A percentile compares a stretch with the other conserved stretches of the same genome.
phyloP scores from a whole-genome alignment of 108 stramenopile genomes.

The Nannochloropsis gaditana region DNA sequence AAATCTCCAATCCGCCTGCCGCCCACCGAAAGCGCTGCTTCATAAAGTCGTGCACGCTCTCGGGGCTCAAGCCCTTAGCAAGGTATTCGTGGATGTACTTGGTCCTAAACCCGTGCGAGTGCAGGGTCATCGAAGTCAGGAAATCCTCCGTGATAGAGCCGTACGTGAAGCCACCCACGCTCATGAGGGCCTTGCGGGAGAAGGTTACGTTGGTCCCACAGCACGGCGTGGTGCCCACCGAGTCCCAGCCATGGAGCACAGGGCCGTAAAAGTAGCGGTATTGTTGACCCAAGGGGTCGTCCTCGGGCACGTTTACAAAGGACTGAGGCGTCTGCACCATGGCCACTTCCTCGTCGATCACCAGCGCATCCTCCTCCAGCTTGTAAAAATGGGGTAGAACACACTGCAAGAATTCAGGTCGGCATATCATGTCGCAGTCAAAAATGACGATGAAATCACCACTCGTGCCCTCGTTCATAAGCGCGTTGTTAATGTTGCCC shows the following conservation, averaged over 20 bases:
- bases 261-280: not conserved
- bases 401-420: slow-evolving; percentile 16
- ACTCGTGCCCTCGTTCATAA: slow-evolving; percentile 6
- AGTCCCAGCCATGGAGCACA: not conserved
- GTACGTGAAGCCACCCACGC: not conserved
- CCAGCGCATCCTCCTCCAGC: not conserved
- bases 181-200: slow-evolving; percentile 3
- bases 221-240: slow-evolving; percentile 6
- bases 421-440: slow-evolving; percentile 20
- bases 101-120: slow-evolving; percentile 6
- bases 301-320: not conserved
- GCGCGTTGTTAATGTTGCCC: not conserved
- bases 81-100: slow-evolving; percentile 3
- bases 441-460: slow-evolving; percentile 1
- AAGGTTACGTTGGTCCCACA: slow-evolving; percentile 18
- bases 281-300: not conserved
- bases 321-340: not conserved
- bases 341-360: not conserved
- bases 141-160: slow-evolving; percentile 6
- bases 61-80: not conserved
- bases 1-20: not conserved
- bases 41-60: slow-evolving; percentile 15
- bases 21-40: slow-evolving; percentile 15
- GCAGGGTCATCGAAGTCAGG: not conserved
- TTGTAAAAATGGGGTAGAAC: slow-evolving; percentile 11